Evolutionary conservation across 768 basidiomycete genomes (phyloP).

Genomic region (Lactarius quietus): DNA sequence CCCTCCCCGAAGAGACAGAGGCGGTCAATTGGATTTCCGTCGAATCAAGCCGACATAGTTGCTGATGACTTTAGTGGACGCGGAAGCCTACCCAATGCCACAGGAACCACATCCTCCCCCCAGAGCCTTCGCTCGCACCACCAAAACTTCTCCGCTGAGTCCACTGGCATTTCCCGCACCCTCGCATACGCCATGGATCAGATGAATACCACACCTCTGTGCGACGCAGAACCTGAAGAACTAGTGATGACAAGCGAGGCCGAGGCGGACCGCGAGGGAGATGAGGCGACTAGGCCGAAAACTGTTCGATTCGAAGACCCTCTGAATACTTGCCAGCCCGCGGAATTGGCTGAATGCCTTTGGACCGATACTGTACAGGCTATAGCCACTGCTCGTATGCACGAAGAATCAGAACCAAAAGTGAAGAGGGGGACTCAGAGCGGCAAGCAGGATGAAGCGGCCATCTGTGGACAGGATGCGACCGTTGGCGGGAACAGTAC

Average conservation of each 20-base stretch:
- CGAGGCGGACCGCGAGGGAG: neutral
- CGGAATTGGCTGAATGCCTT: neutral
- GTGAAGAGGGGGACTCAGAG: neutral
- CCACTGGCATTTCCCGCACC: slow-evolving; percentile 11
- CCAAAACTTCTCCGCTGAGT: neutral
- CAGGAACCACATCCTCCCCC: neutral
- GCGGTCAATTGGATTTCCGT: neutral
- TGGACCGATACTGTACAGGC: neutral
- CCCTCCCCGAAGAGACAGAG: neutral
- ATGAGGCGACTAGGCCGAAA: neutral
- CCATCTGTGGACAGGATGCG: neutral
- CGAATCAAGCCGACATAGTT: neutral
- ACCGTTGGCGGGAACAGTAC: neutral
- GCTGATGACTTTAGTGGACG: neutral
- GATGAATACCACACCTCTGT: slow-evolving; percentile 33
- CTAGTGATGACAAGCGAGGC: neutral
- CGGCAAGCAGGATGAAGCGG: neutral
- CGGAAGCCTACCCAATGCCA: neutral
- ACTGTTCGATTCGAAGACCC: neutral
- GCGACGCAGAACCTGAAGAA: neutral
- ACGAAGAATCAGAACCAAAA: neutral
- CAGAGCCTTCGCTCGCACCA: neutral
- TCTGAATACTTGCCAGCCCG: neutral
- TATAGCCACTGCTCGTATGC: neutral
- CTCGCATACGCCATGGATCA: slow-evolving; percentile 30